Evolutionary conservation across 129 eudicot genomes (phyloP), one percentile per base, ranked within the genome.

Genomic region (Ambrosia artemisiifolia): DNA sequence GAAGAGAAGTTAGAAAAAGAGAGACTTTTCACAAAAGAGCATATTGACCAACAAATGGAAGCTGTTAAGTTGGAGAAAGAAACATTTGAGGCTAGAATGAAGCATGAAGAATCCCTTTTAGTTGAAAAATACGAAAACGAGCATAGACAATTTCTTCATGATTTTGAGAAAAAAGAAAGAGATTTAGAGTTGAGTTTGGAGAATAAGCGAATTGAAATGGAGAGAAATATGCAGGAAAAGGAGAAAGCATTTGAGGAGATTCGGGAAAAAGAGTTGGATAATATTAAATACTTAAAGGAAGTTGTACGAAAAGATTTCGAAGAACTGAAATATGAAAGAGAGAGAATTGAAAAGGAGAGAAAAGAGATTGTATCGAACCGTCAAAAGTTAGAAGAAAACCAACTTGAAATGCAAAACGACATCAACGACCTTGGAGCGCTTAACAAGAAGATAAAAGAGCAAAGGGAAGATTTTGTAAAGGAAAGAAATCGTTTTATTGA

Each of bases 391-490:
- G 86, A 84, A 79, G 88, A 78, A 68, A 75, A 80, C 50, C 93
- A 87, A 78, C 65, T 84, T 44, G 99, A 91, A 35, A 75, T 95
- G 88, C 87, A 53, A 20, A 83, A 81, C 47, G 99, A 95, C 82
- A 91, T 95, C 40, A 69, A 80, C 38, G 88, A 74, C 62, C 92
- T 95, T 16, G 91, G 74, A 46, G 77, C 34, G 46, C 92, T 90
- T 75, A 91, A 91, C 83, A 78, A 86, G 77, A 90, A 82, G 83
- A 79, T 90, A 36, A 91, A 88, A 73, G 75, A 50, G 35, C 94
- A 91, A 73, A 65, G 95, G 16, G 89, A 88, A 70, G 85, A 81
- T 65, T 77, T 91, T 5, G 24, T 78, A 17, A 75, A 79, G 56
- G 96, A 95, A 73, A 81, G 93, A 76, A 74, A 55, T 11, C 74